A percentile compares a stretch with the other conserved stretches of the same genome.
phyloP scores from a whole-genome alignment of 2,329 filamentous ascomycete genomes.

The Cladosporium oxysporum region DNA sequence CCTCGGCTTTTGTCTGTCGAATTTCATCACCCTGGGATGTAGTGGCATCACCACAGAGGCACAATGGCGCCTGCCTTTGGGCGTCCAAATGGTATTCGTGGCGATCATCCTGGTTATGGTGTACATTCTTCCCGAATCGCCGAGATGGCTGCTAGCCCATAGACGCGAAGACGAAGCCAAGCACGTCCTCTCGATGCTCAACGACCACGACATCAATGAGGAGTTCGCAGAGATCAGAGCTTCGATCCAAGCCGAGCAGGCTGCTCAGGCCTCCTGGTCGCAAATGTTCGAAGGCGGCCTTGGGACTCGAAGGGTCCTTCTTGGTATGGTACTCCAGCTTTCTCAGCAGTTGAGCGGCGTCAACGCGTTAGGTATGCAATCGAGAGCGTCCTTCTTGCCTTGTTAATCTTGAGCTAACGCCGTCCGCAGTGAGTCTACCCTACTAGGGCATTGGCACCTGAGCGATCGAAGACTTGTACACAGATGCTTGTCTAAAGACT shows the following conservation, averaged over 20 bases:
- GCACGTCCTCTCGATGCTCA: conserved; percentile 23
- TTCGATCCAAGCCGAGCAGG: conserved; percentile 30
- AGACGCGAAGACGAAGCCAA: conserved; percentile 25
- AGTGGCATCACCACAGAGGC: conserved; percentile 26
- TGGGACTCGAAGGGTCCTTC: conserved; percentile 25
- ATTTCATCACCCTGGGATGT: conserved; percentile 29
- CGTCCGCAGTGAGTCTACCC: not conserved
- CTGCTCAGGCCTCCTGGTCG: conserved; percentile 27
- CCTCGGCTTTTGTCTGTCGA: conserved; percentile 26
- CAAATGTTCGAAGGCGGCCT: conserved; percentile 29
- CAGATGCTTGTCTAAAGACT: not conserved
- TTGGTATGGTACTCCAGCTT: conserved; percentile 29
- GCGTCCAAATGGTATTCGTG: conserved; percentile 31
- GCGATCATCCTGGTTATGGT: conserved; percentile 27
- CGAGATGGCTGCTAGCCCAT: conserved; percentile 30
- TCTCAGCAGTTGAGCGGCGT: conserved; percentile 60
- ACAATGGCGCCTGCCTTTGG: conserved; percentile 30
- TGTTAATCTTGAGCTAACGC: not conserved
- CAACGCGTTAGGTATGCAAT: conserved; percentile 33
- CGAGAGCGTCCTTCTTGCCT: not conserved
- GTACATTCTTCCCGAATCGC: conserved; percentile 22
- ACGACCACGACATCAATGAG: conserved; percentile 26
- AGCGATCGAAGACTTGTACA: not conserved
- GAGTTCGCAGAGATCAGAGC: conserved; percentile 27
- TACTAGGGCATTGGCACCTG: not conserved